Percentiles rank a stretch among this genome's conserved stretches.
Conservation (phyloP, 2,329 filamentous ascomycete species). For the Chaetomium sp. region DNA sequence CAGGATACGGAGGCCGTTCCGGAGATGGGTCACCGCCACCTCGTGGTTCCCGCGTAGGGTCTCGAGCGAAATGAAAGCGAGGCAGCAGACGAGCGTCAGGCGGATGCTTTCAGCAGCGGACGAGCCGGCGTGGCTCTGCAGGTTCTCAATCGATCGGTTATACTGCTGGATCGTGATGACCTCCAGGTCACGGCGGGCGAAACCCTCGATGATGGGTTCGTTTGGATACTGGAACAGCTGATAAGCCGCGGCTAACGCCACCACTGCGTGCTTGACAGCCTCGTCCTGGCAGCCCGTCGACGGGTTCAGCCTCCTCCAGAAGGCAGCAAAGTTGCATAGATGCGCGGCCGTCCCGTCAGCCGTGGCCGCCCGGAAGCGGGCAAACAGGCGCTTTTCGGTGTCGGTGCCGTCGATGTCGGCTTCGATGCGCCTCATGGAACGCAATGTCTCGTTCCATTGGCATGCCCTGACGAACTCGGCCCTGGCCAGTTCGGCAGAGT, state of each 20-base stretch:
- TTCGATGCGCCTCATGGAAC: slow-evolving; percentile 29
- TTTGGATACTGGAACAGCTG: slow-evolving; percentile 24
- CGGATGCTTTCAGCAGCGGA: slow-evolving; percentile 23
- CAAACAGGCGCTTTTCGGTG: slow-evolving; percentile 31
- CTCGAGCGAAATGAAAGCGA: slow-evolving; percentile 27
- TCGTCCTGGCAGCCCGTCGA: slow-evolving; percentile 26
- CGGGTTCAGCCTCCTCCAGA: slow-evolving; percentile 28
- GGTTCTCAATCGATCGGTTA: slow-evolving; percentile 31
- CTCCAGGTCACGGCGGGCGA: slow-evolving; percentile 27
- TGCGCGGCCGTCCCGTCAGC: slow-evolving; percentile 26
- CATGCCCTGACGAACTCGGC: slow-evolving; percentile 25
- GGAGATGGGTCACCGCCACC: slow-evolving; percentile 23
- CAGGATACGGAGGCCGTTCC: slow-evolving; percentile 26
- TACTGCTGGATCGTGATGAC: slow-evolving; percentile 35
- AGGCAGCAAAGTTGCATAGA: slow-evolving; percentile 17
- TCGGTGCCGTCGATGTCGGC: slow-evolving; percentile 32
- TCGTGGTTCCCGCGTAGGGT: slow-evolving; percentile 22
- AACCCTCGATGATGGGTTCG: slow-evolving; percentile 20
- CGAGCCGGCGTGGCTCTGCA: slow-evolving; percentile 24
- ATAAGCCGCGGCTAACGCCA: slow-evolving; percentile 28
- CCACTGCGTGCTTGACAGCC: slow-evolving; percentile 27
- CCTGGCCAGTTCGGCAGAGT: slow-evolving; percentile 20
- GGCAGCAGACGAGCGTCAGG: slow-evolving; percentile 25
- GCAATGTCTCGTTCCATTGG: slow-evolving; percentile 23
- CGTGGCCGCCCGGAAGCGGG: slow-evolving; percentile 29